phyloP scores from a whole-genome alignment of 202 grass and related monocot species.

The Hordeum pubiflorum region DNA sequence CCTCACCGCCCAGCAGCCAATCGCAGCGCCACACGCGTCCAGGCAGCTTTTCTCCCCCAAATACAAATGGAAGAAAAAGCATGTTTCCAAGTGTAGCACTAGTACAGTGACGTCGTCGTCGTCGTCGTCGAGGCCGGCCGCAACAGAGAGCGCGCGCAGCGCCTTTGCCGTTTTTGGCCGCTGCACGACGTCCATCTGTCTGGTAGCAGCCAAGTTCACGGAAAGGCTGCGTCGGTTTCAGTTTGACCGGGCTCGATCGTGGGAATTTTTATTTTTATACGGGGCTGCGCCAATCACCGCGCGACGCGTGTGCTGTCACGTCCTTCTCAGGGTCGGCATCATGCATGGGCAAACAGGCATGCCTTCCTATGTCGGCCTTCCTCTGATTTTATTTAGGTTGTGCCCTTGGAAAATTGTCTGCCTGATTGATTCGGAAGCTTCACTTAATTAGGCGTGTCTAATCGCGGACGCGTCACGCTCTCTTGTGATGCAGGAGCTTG shows the following conservation, averaged over 20 bases:
- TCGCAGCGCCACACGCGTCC: not conserved
- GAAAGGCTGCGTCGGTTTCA: not conserved
- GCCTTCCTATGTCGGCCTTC: not conserved
- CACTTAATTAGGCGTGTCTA: not conserved
- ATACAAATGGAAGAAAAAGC: not conserved
- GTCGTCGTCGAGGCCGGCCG: not conserved
- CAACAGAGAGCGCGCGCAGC: not conserved
- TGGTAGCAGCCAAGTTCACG: not conserved
- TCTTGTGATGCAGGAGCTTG: too few species aligned
- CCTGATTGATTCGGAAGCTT: not conserved
- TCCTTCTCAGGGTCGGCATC: not conserved
- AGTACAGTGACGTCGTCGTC: not conserved
- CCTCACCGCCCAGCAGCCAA: not conserved
- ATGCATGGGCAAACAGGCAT: not conserved
- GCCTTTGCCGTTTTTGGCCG: slow-evolving; percentile 8
- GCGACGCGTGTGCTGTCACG: not conserved
- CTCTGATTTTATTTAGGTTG: not conserved
- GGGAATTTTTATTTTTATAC: not conserved
- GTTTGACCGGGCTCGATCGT: not conserved
- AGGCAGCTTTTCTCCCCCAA: not conserved
- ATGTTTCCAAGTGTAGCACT: not conserved
- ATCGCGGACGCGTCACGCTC: not conserved
- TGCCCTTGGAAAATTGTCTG: not conserved
- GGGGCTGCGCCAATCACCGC: not conserved
- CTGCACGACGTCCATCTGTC: not conserved